Evolutionary conservation across 2,329 filamentous ascomycete genomes (phyloP).

Genomic region (Phyllosticta citribraziliensis): DNA sequence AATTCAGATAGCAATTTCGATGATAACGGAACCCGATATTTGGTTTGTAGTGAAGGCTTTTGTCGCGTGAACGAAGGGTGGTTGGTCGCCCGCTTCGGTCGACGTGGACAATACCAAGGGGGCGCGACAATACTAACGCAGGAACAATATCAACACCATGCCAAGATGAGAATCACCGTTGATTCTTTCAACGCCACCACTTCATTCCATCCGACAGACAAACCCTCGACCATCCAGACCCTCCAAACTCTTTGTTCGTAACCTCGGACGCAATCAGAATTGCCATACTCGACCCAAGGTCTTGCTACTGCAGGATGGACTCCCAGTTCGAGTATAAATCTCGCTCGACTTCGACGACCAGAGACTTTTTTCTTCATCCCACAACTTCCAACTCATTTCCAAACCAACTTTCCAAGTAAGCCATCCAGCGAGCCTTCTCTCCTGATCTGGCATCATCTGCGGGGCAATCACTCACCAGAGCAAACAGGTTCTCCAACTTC

Average conservation of each 20-base stretch:
- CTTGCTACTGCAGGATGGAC: background rate
- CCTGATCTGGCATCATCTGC: background rate
- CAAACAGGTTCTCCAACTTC: background rate
- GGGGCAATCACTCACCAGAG: background rate
- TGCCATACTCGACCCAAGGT: background rate
- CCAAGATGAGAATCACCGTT: background rate
- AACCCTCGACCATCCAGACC: background rate
- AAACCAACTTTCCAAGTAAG: background rate
- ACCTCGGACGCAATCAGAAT: background rate
- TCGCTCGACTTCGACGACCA: background rate
- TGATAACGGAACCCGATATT: no score
- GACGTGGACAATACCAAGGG: constrained; percentile 1
- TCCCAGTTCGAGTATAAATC: background rate
- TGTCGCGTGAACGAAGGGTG: background rate
- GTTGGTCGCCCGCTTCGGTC: background rate
- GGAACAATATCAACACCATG: constrained; percentile 5
- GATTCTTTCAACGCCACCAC: background rate
- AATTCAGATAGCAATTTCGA: no score
- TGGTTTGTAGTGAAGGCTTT: no score
- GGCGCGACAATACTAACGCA: background rate
- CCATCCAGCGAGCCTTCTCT: background rate
- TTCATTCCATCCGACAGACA: background rate
- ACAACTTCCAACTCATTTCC: background rate
- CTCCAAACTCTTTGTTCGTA: background rate
- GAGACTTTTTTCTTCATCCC: background rate